Evolutionary conservation across 2,329 filamentous ascomycete species (phyloP).

Genomic region (Diaporthe ampelina): DNA sequence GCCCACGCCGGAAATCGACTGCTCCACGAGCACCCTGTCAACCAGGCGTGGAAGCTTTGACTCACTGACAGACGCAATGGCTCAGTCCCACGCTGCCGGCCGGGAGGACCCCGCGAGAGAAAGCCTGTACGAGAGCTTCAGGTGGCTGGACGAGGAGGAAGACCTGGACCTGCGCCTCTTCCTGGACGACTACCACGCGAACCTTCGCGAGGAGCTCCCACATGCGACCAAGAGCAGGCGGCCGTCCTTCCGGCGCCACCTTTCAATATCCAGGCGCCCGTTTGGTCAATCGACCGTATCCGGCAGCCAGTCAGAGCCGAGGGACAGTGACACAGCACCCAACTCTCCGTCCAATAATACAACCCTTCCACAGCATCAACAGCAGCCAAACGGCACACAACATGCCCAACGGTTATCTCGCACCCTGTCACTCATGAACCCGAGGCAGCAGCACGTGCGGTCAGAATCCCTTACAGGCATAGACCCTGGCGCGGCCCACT

Average conservation of each 20-base stretch:
- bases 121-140: conserved; percentile 76
- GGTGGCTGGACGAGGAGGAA: conserved; percentile 81
- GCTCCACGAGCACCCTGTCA: conserved; percentile 48
- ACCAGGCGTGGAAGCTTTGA: conserved; percentile 50
- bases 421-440: conserved; percentile 65
- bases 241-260: conserved; percentile 76
- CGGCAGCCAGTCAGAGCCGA: conserved; percentile 60
- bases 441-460: conserved; percentile 60
- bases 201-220: conserved; percentile 66
- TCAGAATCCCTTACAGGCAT: conserved; percentile 66
- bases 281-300: conserved; percentile 70
- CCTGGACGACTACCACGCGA: conserved; percentile 79
- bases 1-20: conserved; percentile 48
- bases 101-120: conserved; percentile 56
- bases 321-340: conserved; percentile 53
- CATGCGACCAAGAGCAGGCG: conserved; percentile 60
- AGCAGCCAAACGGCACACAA: conserved; percentile 45
- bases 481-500: conserved; percentile 83
- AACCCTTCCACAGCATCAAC: conserved; percentile 29
- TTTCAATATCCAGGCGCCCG: conserved; percentile 78
- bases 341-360: conserved; percentile 48
- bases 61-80: conserved; percentile 43
- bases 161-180: conserved; percentile 77
- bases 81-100: conserved; percentile 40
- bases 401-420: conserved; percentile 67